Percentiles rank a stretch among this genome's conserved stretches.
Evolutionary conservation across 257 asterid species (phyloP).

Genomic region (Nicotiana tomentosiformis): DNA sequence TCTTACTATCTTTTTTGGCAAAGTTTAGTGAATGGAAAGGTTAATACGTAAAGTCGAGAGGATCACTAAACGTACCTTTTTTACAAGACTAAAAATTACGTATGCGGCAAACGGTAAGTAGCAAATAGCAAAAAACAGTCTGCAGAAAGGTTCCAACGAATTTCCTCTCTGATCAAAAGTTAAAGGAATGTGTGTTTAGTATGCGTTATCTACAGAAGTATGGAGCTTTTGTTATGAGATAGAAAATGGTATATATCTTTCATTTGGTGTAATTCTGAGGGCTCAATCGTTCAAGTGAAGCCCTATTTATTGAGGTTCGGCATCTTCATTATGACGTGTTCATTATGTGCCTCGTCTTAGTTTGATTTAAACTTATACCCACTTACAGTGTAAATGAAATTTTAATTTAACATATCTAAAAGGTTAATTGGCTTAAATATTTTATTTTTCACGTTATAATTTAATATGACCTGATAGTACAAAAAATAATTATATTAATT

Average conservation of each 20-base stretch:
- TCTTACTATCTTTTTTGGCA: not conserved
- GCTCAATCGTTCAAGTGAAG: not conserved
- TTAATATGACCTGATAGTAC: no score
- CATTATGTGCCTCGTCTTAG: not conserved
- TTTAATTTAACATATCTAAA: no score
- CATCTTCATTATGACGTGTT: not conserved
- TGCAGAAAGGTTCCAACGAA: not conserved
- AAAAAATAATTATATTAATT: no score
- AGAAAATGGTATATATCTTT: not conserved
- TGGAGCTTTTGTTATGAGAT: not conserved
- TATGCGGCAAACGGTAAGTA: not conserved
- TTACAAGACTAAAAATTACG: not conserved
- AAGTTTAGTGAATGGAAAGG: not conserved
- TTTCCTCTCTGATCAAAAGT: not conserved
- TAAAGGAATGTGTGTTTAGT: not conserved
- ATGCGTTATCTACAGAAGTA: not conserved
- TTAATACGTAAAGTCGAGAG: not conserved
- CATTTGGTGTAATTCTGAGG: not conserved
- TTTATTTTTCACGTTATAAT: no score
- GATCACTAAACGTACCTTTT: not conserved
- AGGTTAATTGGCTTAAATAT: no score
- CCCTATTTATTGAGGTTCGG: conserved; percentile 3
- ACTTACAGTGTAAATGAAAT: no score
- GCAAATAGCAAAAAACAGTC: not conserved
- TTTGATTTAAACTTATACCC: no score